phyloP scores from a whole-genome alignment of 176 grass and related monocot genomes.

The Miscanthus lutarioriparius region DNA sequence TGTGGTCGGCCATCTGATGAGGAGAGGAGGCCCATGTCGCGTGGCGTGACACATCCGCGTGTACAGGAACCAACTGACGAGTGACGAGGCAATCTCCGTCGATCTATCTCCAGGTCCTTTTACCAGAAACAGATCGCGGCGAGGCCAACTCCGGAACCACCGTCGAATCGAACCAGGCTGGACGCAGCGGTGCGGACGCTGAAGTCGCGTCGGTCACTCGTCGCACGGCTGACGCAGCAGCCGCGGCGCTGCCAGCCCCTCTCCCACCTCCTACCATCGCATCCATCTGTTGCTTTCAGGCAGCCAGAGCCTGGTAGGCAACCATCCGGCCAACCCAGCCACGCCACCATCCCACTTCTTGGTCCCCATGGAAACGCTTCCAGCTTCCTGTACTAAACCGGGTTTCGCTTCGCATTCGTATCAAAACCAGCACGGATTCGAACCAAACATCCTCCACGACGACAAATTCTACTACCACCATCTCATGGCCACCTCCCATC shows the following conservation, averaged over 20 bases:
- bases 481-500: background rate
- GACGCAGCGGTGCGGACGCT: too few species aligned
- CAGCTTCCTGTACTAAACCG: background rate
- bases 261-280: background rate
- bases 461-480: background rate
- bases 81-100: background rate
- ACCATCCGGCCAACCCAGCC: background rate
- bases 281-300: conserved; percentile 16
- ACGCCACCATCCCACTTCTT: background rate
- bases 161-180: background rate
- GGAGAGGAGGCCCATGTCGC: background rate
- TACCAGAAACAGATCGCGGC: background rate
- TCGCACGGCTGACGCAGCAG: background rate
- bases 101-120: background rate
- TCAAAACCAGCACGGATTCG: background rate
- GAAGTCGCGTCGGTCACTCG: background rate
- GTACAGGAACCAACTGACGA: too few species aligned
- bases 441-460: too few species aligned
- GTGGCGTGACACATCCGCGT: too few species aligned
- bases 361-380: too few species aligned
- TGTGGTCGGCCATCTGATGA: background rate
- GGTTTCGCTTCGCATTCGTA: background rate
- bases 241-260: background rate
- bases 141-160: background rate
- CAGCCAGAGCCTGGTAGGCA: background rate